phyloP scores from a whole-genome alignment of 176 grass and related monocot species.

The Eleusine coracana region DNA sequence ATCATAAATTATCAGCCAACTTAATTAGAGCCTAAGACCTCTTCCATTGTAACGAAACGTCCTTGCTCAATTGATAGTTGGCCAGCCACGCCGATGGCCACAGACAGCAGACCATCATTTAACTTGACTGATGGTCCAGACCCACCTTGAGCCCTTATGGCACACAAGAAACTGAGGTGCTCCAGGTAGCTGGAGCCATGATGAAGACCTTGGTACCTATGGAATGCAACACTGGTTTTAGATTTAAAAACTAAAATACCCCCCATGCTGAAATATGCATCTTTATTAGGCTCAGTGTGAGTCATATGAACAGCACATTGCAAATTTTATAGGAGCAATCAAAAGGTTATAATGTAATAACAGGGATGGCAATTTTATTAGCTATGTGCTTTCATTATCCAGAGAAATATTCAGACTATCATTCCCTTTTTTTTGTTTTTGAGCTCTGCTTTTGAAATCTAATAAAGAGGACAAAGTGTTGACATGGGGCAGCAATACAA shows the following conservation, averaged over 20 bases:
- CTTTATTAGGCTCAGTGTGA: not conserved
- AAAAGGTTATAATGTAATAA: not conserved
- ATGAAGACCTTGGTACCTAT: slow-evolving; percentile 90
- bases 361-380: not conserved
- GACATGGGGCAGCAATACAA: not conserved
- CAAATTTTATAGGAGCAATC: not conserved
- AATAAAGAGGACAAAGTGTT: not conserved
- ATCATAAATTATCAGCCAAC: slow-evolving; percentile 6
- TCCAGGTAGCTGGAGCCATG: slow-evolving; percentile 95
- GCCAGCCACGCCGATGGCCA: slow-evolving; percentile 71
- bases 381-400: not conserved
- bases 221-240: not conserved
- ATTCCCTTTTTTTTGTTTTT: not conserved
- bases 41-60: slow-evolving; percentile 70
- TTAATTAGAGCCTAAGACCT: slow-evolving; percentile 57
- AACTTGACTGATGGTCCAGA: slow-evolving; percentile 58
- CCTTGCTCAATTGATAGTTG: slow-evolving; percentile 79
- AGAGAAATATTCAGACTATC: not conserved
- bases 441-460: not conserved
- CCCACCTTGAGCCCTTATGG: slow-evolving; percentile 58
- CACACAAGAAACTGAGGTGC: slow-evolving; percentile 82
- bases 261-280: not conserved
- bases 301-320: not conserved
- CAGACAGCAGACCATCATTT: slow-evolving; percentile 68
- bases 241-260: not conserved